Base-by-base conservation (phyloP, 768 basidiomycete genomes). In the Boletus rubroflammeus region DNA sequence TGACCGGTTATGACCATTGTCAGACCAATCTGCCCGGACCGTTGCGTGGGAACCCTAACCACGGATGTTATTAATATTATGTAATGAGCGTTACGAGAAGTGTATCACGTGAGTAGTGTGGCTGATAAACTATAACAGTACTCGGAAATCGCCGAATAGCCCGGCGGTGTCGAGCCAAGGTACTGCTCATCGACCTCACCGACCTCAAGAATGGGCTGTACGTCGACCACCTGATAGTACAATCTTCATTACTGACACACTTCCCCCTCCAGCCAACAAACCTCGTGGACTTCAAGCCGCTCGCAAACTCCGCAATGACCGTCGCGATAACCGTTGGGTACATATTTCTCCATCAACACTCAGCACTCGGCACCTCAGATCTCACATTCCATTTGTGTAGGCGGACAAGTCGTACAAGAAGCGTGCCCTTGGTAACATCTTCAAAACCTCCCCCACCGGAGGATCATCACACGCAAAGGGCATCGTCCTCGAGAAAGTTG, bases 321-420 rank as follows among this genome's bases (percentile, higher is more conserved):
- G 97, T 66, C 84, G 93, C 63, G 89, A 88, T 75, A 97, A 98
- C 82, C 90, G 96, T 76, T 99, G 97, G 97, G 93, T 94, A 58
- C 65, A 85, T 78, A 59, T 48, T 38, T 59, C 54, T 51, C 35
- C 29, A 47, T 55, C 43, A 23, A 46, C 32, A 15, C 39, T 34
- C 32, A 23, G 5, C 31, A 19, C 23, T 14, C n/a, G 15, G 36
- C 31, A 40, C 23, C 42, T 38, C 51, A 35, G 43, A 59, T 60
- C 61, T 68, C 50, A 66, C 31, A 35, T 45, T 28, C 29, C 3
- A 49, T 54, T 50, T 36, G 54, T 59, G 31, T 48, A 96, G 93
- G 96, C 96, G 78, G 95, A 98, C 78, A 96, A 96, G 77, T 78
- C 86, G 42, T 99, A 98, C 81, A 99, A 98, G 86, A 99, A 98